Conservation (phyloP, 805 yeast species). For the Myxozyma melibiosi region DNA sequence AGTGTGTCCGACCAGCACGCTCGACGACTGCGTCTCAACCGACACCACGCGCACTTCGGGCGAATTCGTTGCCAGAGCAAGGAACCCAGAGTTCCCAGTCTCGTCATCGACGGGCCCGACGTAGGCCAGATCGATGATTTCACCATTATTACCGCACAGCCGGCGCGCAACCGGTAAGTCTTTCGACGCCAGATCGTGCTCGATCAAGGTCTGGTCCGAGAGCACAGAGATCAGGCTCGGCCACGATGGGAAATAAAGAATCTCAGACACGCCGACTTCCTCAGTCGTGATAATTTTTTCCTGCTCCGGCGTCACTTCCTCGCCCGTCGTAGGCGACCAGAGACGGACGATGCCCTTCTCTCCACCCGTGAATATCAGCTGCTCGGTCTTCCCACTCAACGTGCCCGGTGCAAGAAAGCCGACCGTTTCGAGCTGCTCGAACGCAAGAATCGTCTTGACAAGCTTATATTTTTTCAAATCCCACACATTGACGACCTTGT, state of each 20-base stretch:
- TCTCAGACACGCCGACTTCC: constrained; percentile 71
- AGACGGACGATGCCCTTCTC: constrained; percentile 67
- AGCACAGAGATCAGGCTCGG: constrained; percentile 54
- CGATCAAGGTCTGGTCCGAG: constrained; percentile 81
- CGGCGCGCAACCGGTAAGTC: constrained; percentile 51
- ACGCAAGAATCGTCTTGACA: constrained; percentile 67
- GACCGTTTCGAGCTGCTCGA: constrained; percentile 50
- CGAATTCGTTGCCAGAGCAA: constrained; percentile 93
- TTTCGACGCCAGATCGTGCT: constrained; percentile 45
- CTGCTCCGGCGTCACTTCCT: constrained; percentile 48
- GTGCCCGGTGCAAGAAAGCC: constrained; percentile 40
- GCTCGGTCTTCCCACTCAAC: constrained; percentile 7
- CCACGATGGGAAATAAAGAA: constrained; percentile 39
- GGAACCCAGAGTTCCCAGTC: constrained; percentile 37
- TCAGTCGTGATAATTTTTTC: constrained; percentile 56
- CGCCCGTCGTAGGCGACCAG: constrained; percentile 59
- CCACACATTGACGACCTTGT: constrained; percentile 68
- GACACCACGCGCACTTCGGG: constrained; percentile 75
- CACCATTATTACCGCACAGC: constrained; percentile 93
- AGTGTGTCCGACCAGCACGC: constrained; percentile 74
- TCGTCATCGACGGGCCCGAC: constrained; percentile 60
- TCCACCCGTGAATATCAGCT: constrained; percentile 71
- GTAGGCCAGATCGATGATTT: constrained; percentile 83
- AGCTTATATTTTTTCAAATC: constrained; percentile 57
- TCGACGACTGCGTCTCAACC: constrained; percentile 60